Conservation (phyloP, 2,329 filamentous ascomycete species). For the Microdochium trichocladiopsis region DNA sequence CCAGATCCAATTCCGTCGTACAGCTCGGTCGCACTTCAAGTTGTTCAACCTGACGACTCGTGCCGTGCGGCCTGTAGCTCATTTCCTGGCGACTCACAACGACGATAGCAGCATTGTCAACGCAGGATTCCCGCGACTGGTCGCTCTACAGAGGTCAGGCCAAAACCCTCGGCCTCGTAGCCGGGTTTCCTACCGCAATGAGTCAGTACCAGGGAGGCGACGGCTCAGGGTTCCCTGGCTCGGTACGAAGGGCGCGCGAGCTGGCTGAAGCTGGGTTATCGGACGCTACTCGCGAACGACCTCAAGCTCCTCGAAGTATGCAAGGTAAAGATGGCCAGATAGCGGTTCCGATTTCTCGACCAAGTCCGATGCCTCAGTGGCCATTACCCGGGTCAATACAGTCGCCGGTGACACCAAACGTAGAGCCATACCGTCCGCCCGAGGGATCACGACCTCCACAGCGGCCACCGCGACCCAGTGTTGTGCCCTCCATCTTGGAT, state of each 20-base stretch:
- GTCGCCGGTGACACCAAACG: conserved; percentile 21
- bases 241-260: not conserved
- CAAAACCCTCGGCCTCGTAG: not conserved
- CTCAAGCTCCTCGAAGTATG: conserved; percentile 3
- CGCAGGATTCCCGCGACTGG: not conserved
- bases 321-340: conserved; percentile 7
- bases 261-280: not conserved
- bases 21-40: not conserved
- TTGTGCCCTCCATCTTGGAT: conserved; percentile 52
- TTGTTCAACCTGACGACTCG: not conserved
- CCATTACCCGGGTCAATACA: conserved; percentile 36
- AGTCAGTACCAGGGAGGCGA: not conserved
- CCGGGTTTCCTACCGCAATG: not conserved
- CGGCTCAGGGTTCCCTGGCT: not conserved
- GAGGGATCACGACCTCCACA: conserved; percentile 46
- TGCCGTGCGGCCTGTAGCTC: not conserved
- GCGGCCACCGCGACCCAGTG: conserved; percentile 52
- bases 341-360: conserved; percentile 1
- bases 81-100: not conserved
- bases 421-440: conserved; percentile 41
- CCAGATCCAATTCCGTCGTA: not conserved
- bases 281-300: not conserved
- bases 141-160: not conserved
- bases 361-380: conserved; percentile 46
- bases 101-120: not conserved